Evolutionary conservation across 2,329 filamentous ascomycete species (phyloP), one percentile per base, ranked within the genome.

Genomic region (Pseudogymnoascus sp.): DNA sequence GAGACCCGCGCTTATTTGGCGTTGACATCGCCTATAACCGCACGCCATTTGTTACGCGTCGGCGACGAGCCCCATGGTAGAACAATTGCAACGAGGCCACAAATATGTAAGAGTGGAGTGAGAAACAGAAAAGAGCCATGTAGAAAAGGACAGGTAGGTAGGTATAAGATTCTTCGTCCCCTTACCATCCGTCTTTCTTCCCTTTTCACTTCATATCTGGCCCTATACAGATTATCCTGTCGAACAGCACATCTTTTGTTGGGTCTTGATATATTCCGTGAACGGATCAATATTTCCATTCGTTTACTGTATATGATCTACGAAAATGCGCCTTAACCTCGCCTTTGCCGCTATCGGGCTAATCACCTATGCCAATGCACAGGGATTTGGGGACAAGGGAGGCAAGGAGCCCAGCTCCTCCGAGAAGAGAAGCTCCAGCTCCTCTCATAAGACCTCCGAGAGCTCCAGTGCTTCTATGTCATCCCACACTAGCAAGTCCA

Each of bases 231-330:
- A 57, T 21, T n/a, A 57, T 31, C 47, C 26, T 31, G 29, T 34
- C n/a, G 11, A 57, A 34, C 29, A 57, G 51, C n/a, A 18, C 8
- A 4, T 57, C 29, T 57, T 57, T 21, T 57, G 51, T 57, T 34
- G 51, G 26, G 29, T 57, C 51, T 57, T 34, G 10, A 57, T 34
- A 57, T 57, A 57, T 57, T 57, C 26, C 29, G 26, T 34, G 51
- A 57, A 57, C 51, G 51, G n/a, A 29, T 57, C 51, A 18, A 57
- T 57, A 34, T 57, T 57, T 57, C 47, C 51, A 57, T 57, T 57
- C 29, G 26, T 57, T 57, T 54, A 54, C 51, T 18, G 10, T 57
- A 6, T 34, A 57, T 57, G 51, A 57, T 57, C 51, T 57, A 57
- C 51, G 51, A 57, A 57, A 57, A 57, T 57, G 51, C 51, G 51